These are phyloP conservation scores for Schwanniomyces polymorphus DNA, from an alignment of 805 yeast species.

Conservation along the genomic window DNA sequence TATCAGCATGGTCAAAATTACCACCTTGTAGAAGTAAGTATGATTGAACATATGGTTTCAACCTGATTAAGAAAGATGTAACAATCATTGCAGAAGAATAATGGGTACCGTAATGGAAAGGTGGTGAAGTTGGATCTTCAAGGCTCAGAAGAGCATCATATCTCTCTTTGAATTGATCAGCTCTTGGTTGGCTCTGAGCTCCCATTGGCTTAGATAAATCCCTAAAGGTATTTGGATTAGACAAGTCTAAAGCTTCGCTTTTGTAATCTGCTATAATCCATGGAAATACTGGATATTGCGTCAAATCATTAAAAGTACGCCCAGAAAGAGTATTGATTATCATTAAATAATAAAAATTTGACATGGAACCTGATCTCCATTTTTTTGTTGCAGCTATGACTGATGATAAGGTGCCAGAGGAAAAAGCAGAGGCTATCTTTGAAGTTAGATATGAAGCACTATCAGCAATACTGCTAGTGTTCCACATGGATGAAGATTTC, in stretches of 20 bases:
- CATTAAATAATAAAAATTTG: conserved; percentile 82
- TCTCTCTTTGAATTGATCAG: conserved; percentile 63
- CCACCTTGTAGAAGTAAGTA: conserved; percentile 83
- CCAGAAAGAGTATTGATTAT: conserved; percentile 83
- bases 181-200: conserved; percentile 67
- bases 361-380: conserved; percentile 78
- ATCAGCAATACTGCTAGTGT: conserved; percentile 45
- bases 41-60: conserved; percentile 80
- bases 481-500: conserved; percentile 42
- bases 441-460: conserved; percentile 22
- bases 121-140: conserved; percentile 58
- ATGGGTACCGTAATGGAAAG: conserved; percentile 92
- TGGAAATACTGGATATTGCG: conserved; percentile 90
- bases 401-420: conserved; percentile 22
- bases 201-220: conserved; percentile 92
- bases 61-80: conserved; percentile 71
- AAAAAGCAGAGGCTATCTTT: conserved; percentile 38
- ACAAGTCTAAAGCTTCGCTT: conserved; percentile 67
- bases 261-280: conserved; percentile 86
- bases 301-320: conserved; percentile 81
- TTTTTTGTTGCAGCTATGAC: conserved; percentile 54
- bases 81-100: conserved; percentile 95
- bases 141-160: conserved; percentile 69
- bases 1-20: conserved; percentile 83
- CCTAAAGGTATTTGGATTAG: conserved; percentile 61